A percentile compares a stretch with the other conserved stretches of the same genome.
Conservation (phyloP, 805 yeast species). For the Starmerella potacharoeniae region DNA sequence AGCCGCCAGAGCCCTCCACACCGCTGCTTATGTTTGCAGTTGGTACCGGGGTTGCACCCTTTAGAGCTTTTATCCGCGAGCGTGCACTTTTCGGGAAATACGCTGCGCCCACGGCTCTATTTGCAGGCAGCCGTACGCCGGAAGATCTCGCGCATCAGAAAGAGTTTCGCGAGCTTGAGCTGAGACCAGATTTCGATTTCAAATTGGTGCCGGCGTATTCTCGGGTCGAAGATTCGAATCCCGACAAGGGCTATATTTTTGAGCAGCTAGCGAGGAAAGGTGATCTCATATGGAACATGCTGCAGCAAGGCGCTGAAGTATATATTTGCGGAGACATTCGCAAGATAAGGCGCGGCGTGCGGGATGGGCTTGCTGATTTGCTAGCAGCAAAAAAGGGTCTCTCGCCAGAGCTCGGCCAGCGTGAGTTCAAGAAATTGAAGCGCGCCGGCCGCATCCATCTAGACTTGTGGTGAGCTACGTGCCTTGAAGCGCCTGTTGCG, state of each 20-base stretch:
- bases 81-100: constrained; percentile 35
- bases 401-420: constrained; percentile 9
- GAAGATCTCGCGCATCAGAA: constrained; percentile 15
- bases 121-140: constrained; percentile 17
- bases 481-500: too few species aligned
- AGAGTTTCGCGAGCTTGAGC: constrained; percentile 7
- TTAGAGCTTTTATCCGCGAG: constrained; percentile 75
- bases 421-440: constrained; percentile 22
- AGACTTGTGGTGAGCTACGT: constrained; percentile 39
- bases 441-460: constrained; percentile 23
- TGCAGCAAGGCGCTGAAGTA: constrained; percentile 15
- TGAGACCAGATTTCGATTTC: background rate
- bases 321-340: constrained; percentile 21
- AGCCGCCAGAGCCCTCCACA: constrained; percentile 53
- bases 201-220: constrained; percentile 19
- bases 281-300: constrained; percentile 11
- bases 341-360: constrained; percentile 13
- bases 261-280: constrained; percentile 7
- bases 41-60: constrained; percentile 87
- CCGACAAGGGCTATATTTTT: constrained; percentile 9
- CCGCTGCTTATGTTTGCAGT: constrained; percentile 78
- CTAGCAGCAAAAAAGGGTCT: constrained; percentile 10
- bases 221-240: background rate
- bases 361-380: constrained; percentile 9
- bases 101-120: constrained; percentile 13